Evolutionary conservation across 1,284 basidiomycete genomes (phyloP).

Genomic region (Heterobasidion irregulare): DNA sequence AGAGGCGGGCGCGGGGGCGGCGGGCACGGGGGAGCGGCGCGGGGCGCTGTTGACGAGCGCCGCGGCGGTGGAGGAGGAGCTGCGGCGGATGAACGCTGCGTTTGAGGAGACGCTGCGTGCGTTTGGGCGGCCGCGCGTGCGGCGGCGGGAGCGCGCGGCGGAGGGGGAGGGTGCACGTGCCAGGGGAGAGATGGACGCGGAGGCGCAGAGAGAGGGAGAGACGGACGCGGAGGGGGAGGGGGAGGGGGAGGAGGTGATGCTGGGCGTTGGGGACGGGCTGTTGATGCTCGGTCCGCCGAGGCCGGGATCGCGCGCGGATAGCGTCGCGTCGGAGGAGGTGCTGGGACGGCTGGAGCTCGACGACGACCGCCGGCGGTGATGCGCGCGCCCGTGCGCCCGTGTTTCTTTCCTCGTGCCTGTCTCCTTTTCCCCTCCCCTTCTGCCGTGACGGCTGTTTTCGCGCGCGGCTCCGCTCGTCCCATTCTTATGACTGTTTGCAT

Average conservation of each 20-base stretch:
- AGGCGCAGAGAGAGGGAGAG: no score
- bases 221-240: background rate
- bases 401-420: no score
- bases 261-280: constrained; percentile 3
- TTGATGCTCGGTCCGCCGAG: constrained; percentile 7
- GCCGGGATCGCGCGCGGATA: constrained; percentile 14
- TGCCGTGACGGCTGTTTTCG: no score
- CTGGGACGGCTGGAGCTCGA: constrained; percentile 19
- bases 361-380: background rate
- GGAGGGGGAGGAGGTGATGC: background rate
- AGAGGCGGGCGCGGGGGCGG: constrained; percentile 9
- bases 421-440: no score
- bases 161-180: constrained; percentile 8
- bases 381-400: no score
- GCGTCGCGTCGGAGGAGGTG: constrained; percentile 16
- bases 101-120: constrained; percentile 47
- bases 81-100: constrained; percentile 55
- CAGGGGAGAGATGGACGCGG: background rate
- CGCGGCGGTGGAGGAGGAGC: constrained; percentile 52
- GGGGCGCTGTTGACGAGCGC: constrained; percentile 45
- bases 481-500: no score
- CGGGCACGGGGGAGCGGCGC: constrained; percentile 10
- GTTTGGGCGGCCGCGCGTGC: constrained; percentile 12
- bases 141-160: constrained; percentile 16
- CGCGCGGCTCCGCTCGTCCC: no score